Evolutionary conservation across 495 filamentous ascomycete species (phyloP), one percentile per base, ranked within the genome.

Genomic region (Friedmanniomyces simplex): DNA sequence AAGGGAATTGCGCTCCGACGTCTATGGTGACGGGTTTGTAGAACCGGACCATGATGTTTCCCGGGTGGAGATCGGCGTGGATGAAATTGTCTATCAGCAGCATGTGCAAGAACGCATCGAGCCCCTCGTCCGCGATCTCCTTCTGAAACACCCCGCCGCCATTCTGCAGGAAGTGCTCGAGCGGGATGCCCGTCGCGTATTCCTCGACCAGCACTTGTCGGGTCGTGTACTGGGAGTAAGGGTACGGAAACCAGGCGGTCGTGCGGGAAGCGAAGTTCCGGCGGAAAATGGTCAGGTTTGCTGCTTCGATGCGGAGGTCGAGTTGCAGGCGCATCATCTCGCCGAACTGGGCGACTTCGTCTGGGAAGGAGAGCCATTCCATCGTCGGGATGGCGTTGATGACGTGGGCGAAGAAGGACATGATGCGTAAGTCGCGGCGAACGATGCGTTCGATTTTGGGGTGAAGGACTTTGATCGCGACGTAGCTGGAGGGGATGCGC

Each of bases 11-110:
- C 69, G 51, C 55, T 16, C 47, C 21, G 26, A 58, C 77, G 77
- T 64, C 76, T 4, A 94, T 79, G 54, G 83, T 76, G 32, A 82
- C 82, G 0, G 89, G 84, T 65, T 93, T 81, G 73, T 97, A 96
- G 72, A 99, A 99, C 57, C 94, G 89, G 47, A 99, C 94, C 91
- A 99, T 97, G 73, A 99, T 97, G 68, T 99, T 99, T 8, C 94
- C 94, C 0, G 94, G 94, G 64, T 99, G 94, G 11, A 99, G 75
- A 70, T 99, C 94, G n/a, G 94, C 93, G 64, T 99, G 94, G 52
- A 96, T 82, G 68, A 99, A 99, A 66, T 99, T 97, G 68, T 99
- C 94, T 51, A 99, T 85, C 13, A 99, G 77, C 2, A 99, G 77
- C 94, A 99, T 99, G 59, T 89, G 89, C 54, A 99, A 71, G 72